phyloP scores from a whole-genome alignment of 208 protist genomes.

The Leishmania braziliensis region DNA sequence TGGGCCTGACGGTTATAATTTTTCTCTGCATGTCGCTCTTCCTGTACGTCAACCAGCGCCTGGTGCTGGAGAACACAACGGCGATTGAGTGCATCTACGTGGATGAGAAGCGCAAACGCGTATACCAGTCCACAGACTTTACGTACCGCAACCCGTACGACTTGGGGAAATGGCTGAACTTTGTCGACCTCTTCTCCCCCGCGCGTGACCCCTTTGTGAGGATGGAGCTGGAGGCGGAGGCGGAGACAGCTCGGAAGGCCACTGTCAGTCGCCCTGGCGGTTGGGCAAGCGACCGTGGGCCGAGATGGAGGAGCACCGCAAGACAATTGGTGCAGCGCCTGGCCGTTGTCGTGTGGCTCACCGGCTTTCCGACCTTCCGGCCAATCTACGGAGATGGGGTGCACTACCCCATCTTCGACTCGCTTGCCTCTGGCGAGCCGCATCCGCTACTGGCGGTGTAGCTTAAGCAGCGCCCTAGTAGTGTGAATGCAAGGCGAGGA shows the following conservation, averaged over 20 bases:
- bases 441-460: conserved; percentile 9
- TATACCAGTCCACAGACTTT: conserved; percentile 31
- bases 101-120: conserved; percentile 32
- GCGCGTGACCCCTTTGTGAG: conserved; percentile 50
- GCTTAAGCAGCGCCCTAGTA: background rate
- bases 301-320: background rate
- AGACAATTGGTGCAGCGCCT: background rate
- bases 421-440: conserved; percentile 20
- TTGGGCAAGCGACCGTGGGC: background rate
- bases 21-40: conserved; percentile 61
- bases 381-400: conserved; percentile 58
- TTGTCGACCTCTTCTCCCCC: conserved; percentile 64
- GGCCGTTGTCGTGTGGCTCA: conserved; percentile 49
- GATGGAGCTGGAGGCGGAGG: conserved; percentile 10
- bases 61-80: conserved; percentile 65
- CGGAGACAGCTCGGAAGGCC: background rate
- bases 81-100: conserved; percentile 59
- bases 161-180: conserved; percentile 64
- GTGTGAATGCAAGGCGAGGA: background rate
- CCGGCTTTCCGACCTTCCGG: conserved; percentile 50
- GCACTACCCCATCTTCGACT: conserved; percentile 63
- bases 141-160: conserved; percentile 73
- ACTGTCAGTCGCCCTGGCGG: background rate
- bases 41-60: conserved; percentile 27
- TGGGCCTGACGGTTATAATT: conserved; percentile 40